Evolutionary conservation across 164 flowering plant species (phyloP).

Genomic region (Dillenia turbinata): DNA sequence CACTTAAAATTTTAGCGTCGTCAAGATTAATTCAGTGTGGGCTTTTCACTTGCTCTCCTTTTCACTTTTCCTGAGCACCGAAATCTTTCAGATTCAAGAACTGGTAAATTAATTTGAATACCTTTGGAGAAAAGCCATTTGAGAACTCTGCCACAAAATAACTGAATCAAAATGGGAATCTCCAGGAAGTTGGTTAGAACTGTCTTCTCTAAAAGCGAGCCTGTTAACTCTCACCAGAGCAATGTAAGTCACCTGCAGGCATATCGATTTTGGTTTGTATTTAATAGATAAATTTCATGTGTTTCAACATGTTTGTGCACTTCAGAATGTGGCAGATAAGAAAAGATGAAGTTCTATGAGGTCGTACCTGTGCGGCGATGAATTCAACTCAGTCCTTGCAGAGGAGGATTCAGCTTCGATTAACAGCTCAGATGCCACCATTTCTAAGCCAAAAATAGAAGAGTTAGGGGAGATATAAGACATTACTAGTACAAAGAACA

Average conservation of each 20-base stretch:
- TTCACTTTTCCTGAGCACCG: neutral
- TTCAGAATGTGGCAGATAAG: conserved; percentile 41
- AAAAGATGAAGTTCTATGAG: conserved; percentile 64
- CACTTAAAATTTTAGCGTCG: conserved; percentile 10
- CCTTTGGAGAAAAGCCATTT: conserved; percentile 19
- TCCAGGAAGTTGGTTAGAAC: conserved; percentile 59
- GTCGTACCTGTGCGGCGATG: conserved; percentile 75
- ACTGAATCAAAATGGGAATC: conserved; percentile 48
- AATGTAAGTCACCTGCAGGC: conserved; percentile 25
- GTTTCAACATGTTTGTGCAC: neutral
- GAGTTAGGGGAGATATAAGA: conserved; percentile 14
- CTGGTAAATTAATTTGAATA: conserved; percentile 2
- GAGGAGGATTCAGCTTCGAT: conserved; percentile 68
- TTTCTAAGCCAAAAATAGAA: conserved; percentile 40
- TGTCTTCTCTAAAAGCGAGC: conserved; percentile 59
- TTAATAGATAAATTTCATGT: neutral
- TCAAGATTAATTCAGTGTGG: conserved; percentile 6
- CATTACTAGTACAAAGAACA: conserved; percentile 9
- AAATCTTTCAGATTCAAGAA: no score
- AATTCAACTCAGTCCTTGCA: conserved; percentile 56
- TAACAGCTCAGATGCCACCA: conserved; percentile 63
- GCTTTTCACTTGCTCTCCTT: neutral
- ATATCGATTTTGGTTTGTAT: conserved; percentile 1
- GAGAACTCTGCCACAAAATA: conserved; percentile 16
- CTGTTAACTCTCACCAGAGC: conserved; percentile 29